Conservation (phyloP, 2,329 filamentous ascomycete species). For the Sarocladium brachiariae region DNA sequence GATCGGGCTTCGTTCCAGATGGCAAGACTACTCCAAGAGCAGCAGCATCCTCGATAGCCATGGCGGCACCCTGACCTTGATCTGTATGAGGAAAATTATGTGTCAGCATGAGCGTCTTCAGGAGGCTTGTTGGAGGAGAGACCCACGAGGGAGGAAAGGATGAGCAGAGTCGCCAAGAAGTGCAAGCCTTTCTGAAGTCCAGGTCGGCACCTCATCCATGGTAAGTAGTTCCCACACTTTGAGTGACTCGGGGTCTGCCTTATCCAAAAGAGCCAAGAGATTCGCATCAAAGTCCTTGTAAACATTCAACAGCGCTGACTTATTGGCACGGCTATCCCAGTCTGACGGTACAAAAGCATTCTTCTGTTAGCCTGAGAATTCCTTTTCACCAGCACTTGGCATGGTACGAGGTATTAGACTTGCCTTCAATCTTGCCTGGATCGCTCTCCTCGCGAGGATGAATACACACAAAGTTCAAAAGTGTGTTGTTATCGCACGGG, state of each 20-base stretch:
- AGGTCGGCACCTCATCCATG: slow-evolving; percentile 24
- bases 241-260: slow-evolving; percentile 22
- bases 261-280: slow-evolving; percentile 16
- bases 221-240: slow-evolving; percentile 30
- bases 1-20: background rate
- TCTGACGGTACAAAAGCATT: too few species aligned
- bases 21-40: slow-evolving; percentile 17
- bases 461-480: slow-evolving; percentile 28
- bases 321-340: background rate
- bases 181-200: slow-evolving; percentile 39
- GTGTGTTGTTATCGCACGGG: slow-evolving; percentile 24
- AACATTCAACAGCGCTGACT: slow-evolving; percentile 16
- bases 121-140: background rate
- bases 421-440: slow-evolving; percentile 18
- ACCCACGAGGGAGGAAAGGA: slow-evolving; percentile 50
- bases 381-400: too few species aligned
- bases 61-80: slow-evolving; percentile 9
- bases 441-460: slow-evolving; percentile 21
- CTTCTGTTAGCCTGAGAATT: too few species aligned
- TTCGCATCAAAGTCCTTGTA: background rate
- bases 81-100: background rate
- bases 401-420: too few species aligned
- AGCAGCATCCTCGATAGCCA: slow-evolving; percentile 11
- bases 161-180: slow-evolving; percentile 59
- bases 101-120: background rate